Evolutionary conservation across 2,329 filamentous ascomycete species (phyloP), one percentile per base, ranked within the genome.

Genomic region (Trichoderma sp.): DNA sequence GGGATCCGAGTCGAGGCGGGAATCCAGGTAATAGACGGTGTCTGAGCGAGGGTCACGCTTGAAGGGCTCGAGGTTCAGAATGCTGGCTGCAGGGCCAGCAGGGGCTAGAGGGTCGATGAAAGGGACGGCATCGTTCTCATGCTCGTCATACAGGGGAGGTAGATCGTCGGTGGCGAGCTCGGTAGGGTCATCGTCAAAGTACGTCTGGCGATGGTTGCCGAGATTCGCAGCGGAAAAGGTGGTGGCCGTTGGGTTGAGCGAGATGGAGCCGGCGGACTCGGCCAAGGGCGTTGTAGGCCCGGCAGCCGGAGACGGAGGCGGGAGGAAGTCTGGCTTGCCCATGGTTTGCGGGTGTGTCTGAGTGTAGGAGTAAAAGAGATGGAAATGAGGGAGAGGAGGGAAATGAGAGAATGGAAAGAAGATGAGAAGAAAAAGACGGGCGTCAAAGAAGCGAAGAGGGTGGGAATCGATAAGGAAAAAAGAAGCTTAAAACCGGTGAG

Each of bases 91-190:
- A 69, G 32, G 79, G 72, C 34, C 80, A 76, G n/a, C 75, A 9
- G 77, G 76, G 57, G 76, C 43, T 12, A 80, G 76, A 15, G 77
- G 79, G 68, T 79, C 73, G 21, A 76, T 72, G 53, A 62, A 53
- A 39, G 67, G 67, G 30, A 58, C 57, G 70, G 72, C 73, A 8
- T 74, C 74, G 21, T 76, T 76, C 51, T 84, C 69, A 51, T 68
- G 82, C 58, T 84, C 81, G 72, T 77, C 77, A 74, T 86, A 86
- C 30, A 84, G 81, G 1, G 85, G 85, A 9, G 84, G 85, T 3
- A 86, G 80, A 72, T 86, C 83, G 71, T 84, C 81, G 62, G 75
- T 74, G 14, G 75, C 73, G 60, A 81, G 75, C 47, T 82, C 79
- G 34, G 80, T 77, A 0, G 78, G 76, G 71, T 83, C 82, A 60